Evolutionary conservation across 1,284 basidiomycete genomes (phyloP), one percentile per base, ranked within the genome.

Genomic region (Grifola frondosa): DNA sequence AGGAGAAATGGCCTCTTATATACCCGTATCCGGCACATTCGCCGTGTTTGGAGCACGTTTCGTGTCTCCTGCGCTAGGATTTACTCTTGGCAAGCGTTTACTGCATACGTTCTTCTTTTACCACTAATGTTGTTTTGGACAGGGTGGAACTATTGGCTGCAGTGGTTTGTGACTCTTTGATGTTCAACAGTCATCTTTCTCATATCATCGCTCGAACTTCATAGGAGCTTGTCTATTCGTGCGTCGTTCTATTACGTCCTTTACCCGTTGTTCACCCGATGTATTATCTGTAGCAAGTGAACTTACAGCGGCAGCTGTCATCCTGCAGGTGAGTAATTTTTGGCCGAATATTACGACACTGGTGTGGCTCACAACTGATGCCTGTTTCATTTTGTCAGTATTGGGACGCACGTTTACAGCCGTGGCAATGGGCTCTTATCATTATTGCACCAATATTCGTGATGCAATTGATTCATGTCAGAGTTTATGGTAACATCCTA

Each of bases 121-220:
- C 23, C 0, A 7, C 22, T 30, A 2, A 37, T 16, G n/a, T 4
- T 30, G 6, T 26, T 15, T 20, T n/a, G 33, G 31, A n/a, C n/a
- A 76, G 75, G 70, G 0, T 71, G 75, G 73, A 76, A 73, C 57
- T 75, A 78, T 48, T 78, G 74, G 71, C 56, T 77, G n/a, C 74
- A 75, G 54, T 77, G 77, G 71, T 75, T 13, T 38, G 62, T 51
- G 12, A 17, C 15, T n/a, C 30, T n/a, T 41, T 31, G 25, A 33
- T 17, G 22, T 29, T 17, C 29, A 6, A 25, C 26, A 16, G 28
- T 23, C 26, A 31, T 13, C n/a, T 19, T 38, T 41, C 45, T 42
- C 31, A 49, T 24, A 6, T 16, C 24, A 30, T 29, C 10, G 12
- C 38, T 30, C 30, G 28, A 23, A 16, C 41, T 30, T 17, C 49